phyloP scores from a whole-genome alignment of 257 asterid species.

The Verbascum thapsus region DNA sequence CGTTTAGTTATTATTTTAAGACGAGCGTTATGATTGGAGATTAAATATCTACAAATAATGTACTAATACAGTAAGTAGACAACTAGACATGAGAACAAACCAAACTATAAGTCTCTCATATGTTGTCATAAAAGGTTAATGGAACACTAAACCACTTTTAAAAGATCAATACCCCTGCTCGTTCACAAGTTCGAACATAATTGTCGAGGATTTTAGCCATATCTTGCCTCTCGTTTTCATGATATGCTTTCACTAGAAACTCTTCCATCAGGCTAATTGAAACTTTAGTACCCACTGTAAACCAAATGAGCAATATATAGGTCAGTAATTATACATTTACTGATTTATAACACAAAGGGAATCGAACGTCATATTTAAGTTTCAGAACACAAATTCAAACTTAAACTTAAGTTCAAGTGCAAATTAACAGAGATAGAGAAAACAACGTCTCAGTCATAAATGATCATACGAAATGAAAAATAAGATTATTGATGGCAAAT shows the following conservation, averaged over 20 bases:
- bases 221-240: constrained; percentile 62
- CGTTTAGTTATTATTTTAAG: constrained; percentile 14
- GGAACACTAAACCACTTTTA: too few relatives aligned
- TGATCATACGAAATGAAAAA: too few relatives aligned
- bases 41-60: too few relatives aligned
- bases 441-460: too few relatives aligned
- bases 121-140: too few relatives aligned
- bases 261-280: constrained; percentile 52
- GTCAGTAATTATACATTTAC: neutral
- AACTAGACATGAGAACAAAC: too few relatives aligned
- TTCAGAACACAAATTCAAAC: constrained; percentile 12
- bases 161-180: constrained; percentile 68
- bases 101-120: too few relatives aligned
- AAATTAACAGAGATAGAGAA: too few relatives aligned
- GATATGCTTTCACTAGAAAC: constrained; percentile 57
- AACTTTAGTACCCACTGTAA: constrained; percentile 79
- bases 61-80: neutral
- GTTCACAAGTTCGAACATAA: constrained; percentile 59
- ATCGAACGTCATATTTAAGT: neutral
- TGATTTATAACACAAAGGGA: neutral
- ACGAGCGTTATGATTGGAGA: constrained; percentile 10
- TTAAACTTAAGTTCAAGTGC: too few relatives aligned
- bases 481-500: too few relatives aligned
- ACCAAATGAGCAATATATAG: constrained; percentile 24
- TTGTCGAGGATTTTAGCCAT: constrained; percentile 61